Conservation (phyloP, 2,329 filamentous ascomycete species). For the Xylariaceae sp. region DNA sequence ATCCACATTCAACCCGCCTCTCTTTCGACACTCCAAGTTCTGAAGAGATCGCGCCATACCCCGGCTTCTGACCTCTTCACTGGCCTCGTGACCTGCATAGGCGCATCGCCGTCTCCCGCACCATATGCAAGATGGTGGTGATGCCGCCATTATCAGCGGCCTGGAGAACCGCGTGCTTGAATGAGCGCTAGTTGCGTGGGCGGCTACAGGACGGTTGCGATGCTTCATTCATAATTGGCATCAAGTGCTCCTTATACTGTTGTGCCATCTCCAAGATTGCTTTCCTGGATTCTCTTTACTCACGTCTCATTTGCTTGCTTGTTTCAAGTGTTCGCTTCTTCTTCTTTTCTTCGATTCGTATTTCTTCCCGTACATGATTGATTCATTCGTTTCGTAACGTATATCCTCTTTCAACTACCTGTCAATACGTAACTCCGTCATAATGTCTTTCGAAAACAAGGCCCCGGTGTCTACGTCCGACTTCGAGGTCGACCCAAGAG, state of each 20-base stretch:
- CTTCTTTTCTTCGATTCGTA: not conserved
- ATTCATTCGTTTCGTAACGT: slow-evolving; percentile 18
- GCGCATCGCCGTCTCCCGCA: slow-evolving; percentile 23
- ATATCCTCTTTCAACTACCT: slow-evolving; percentile 17
- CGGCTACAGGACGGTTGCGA: slow-evolving; percentile 5
- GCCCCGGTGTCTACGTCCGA: slow-evolving; percentile 43
- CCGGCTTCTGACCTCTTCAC: slow-evolving; percentile 9
- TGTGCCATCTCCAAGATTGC: slow-evolving; percentile 1
- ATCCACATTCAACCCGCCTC: slow-evolving; percentile 17
- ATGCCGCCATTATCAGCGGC: slow-evolving; percentile 24
- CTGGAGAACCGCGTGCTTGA: too few species aligned
- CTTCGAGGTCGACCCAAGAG: slow-evolving; percentile 47
- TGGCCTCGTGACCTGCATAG: slow-evolving; percentile 21
- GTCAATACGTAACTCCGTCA: slow-evolving; percentile 13
- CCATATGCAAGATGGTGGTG: slow-evolving; percentile 9
- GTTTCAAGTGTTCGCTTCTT: not conserved
- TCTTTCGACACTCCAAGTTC: not conserved
- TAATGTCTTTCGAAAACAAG: slow-evolving; percentile 38
- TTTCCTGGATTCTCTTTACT: slow-evolving; percentile 6
- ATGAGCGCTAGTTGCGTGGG: not conserved
- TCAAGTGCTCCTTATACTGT: not conserved
- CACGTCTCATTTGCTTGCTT: not conserved
- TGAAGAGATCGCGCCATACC: slow-evolving; percentile 6
- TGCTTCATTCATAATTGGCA: slow-evolving; percentile 10
- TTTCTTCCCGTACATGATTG: slow-evolving; percentile 4